phyloP scores from a whole-genome alignment of 495 filamentous ascomycete genomes.

The Penicillium pancosmium region DNA sequence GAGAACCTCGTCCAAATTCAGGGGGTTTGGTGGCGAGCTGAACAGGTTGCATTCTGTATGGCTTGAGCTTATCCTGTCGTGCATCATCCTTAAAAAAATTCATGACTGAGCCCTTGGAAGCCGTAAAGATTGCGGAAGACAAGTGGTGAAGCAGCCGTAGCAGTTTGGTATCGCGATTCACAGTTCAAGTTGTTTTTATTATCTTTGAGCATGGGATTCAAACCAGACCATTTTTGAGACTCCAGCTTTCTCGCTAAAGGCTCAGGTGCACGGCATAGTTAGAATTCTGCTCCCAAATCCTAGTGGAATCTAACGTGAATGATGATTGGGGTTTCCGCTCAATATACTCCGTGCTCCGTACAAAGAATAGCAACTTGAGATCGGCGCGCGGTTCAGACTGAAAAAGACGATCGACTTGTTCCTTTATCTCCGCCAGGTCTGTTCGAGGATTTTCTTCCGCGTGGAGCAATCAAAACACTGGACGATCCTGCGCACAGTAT shows the following conservation, averaged over 20 bases:
- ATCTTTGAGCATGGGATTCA: too few relatives aligned
- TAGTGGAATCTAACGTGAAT: too few relatives aligned
- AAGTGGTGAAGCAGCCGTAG: too few relatives aligned
- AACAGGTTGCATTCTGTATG: not conserved
- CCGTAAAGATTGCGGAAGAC: too few relatives aligned
- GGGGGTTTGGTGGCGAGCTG: slow-evolving; percentile 10
- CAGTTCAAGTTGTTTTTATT: too few relatives aligned
- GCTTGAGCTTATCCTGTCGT: not conserved
- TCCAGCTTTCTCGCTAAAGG: not conserved
- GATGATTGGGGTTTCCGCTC: too few relatives aligned
- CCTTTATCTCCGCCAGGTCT: not conserved
- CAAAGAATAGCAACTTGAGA: not conserved
- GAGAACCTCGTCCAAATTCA: not conserved
- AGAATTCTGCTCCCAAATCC: not conserved
- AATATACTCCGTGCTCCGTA: too few relatives aligned
- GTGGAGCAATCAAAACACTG: not conserved
- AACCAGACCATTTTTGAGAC: not conserved
- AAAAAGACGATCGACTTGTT: not conserved
- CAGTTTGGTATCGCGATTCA: too few relatives aligned
- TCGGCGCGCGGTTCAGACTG: not conserved
- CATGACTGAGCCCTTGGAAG: too few relatives aligned
- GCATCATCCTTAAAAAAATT: not conserved
- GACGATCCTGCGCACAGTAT: not conserved
- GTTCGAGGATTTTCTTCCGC: not conserved
- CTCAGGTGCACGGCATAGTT: not conserved